These are phyloP conservation scores for Xerocomellus intermedius DNA, from an alignment of 768 basidiomycete species.

Conservation along the genomic window DNA sequence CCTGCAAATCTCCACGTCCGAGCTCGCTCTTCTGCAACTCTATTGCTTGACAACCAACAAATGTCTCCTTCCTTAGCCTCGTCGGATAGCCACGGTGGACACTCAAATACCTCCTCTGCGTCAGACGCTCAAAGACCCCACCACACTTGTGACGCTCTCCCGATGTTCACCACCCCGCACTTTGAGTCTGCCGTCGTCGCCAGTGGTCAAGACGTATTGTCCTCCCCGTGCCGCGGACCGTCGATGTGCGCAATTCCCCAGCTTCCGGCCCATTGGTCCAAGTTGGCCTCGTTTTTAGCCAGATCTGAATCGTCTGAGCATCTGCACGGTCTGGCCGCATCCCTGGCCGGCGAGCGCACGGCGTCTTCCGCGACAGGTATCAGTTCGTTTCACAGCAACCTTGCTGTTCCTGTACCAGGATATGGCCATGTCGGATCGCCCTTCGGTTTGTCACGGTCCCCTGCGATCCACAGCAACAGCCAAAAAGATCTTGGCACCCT, in stretches of 20 bases:
- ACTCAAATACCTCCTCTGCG: constrained; percentile 29
- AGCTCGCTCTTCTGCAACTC: constrained; percentile 20
- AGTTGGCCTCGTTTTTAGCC: background rate
- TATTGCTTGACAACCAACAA: constrained; percentile 33
- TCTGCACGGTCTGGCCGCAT: background rate
- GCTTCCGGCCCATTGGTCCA: constrained; percentile 5
- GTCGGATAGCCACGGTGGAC: background rate
- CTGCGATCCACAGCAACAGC: constrained; percentile 7
- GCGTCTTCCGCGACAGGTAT: background rate
- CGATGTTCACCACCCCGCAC: constrained; percentile 18
- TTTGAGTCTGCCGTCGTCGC: constrained; percentile 1
- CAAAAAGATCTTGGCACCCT: constrained; percentile 7
- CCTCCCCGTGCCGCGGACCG: constrained; percentile 10
- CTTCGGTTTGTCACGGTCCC: constrained; percentile 31
- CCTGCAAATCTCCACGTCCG: constrained; percentile 32
- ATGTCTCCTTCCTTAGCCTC: constrained; percentile 31
- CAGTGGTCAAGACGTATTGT: constrained; percentile 1
- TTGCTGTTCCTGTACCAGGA: background rate
- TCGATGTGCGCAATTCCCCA: background rate
- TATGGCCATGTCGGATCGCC: constrained; percentile 28
- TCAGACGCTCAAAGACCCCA: background rate
- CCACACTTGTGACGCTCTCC: constrained; percentile 7
- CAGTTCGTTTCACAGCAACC: constrained; percentile 1
- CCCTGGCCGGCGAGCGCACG: constrained; percentile 2
- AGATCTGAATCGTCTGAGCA: constrained; percentile 5